phyloP scores from a whole-genome alignment of 108 stramenopile genomes.

The Cyclostephanos tholiformis region DNA sequence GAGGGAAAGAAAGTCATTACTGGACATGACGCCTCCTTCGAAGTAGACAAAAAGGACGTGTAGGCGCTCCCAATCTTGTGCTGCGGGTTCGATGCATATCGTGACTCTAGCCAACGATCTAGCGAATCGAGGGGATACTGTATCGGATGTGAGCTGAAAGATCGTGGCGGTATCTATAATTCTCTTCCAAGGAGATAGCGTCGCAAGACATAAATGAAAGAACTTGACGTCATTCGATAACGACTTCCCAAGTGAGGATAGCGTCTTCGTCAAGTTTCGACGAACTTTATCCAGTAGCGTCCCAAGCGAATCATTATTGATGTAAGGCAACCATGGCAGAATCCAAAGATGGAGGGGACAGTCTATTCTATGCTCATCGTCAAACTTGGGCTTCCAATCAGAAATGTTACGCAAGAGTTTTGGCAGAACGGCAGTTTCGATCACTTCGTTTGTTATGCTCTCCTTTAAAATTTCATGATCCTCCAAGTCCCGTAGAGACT shows the following conservation, averaged over 20 bases:
- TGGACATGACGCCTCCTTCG: constrained; percentile 51
- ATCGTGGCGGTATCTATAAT: constrained; percentile 51
- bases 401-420: constrained; percentile 54
- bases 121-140: constrained; percentile 57
- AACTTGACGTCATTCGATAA: constrained; percentile 47
- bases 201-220: constrained; percentile 33
- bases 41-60: constrained; percentile 49
- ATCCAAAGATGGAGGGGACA: constrained; percentile 72
- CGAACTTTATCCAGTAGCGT: constrained; percentile 63
- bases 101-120: constrained; percentile 40
- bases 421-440: constrained; percentile 41
- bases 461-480: constrained; percentile 40
- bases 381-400: constrained; percentile 62
- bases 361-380: constrained; percentile 27
- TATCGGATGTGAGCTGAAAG: constrained; percentile 55
- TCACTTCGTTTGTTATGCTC: constrained; percentile 35
- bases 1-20: constrained; percentile 67
- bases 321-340: constrained; percentile 80
- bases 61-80: constrained; percentile 51
- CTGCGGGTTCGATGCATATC: constrained; percentile 15
- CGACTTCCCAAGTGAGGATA: constrained; percentile 56
- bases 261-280: constrained; percentile 55
- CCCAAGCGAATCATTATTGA: constrained; percentile 60
- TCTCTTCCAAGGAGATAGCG: constrained; percentile 63
- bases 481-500: constrained; percentile 10